Conservation (phyloP, 2,329 filamentous ascomycete genomes). For the Aspergillus texensis region DNA sequence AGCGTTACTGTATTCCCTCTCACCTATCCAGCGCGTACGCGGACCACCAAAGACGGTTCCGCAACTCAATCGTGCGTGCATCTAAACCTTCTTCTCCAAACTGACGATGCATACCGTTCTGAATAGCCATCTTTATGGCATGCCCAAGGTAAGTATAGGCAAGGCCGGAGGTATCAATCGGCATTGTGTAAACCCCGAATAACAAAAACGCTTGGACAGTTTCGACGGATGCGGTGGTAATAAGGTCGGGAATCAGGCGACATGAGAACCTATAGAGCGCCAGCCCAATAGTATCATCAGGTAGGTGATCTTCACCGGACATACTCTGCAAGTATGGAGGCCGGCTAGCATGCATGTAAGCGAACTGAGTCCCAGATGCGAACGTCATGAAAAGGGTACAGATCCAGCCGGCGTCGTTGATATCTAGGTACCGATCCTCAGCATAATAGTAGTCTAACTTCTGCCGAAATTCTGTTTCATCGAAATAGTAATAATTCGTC, state of each 20-base stretch:
- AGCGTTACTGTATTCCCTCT: neutral
- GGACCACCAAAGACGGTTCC: conserved; percentile 59
- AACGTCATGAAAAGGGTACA: conserved; percentile 39
- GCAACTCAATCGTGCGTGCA: conserved; percentile 48
- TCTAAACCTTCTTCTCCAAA: conserved; percentile 28
- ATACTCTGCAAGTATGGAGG: conserved; percentile 4
- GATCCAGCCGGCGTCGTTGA: conserved; percentile 33
- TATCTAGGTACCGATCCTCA: conserved; percentile 20
- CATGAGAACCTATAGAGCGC: conserved; percentile 56
- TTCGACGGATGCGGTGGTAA: conserved; percentile 55
- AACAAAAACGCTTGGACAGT: conserved; percentile 55
- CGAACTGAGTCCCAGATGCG: conserved; percentile 42
- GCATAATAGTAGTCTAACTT: conserved; percentile 34
- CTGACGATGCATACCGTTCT: conserved; percentile 59
- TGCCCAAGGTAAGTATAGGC: conserved; percentile 57
- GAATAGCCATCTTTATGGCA: conserved; percentile 56
- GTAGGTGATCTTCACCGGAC: conserved; percentile 18
- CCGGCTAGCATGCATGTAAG: conserved; percentile 32
- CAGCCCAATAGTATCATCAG: conserved; percentile 53
- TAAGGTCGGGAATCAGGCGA: conserved; percentile 56
- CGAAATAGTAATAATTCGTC: conserved; percentile 40
- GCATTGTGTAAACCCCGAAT: conserved; percentile 39
- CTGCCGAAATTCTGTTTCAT: conserved; percentile 30
- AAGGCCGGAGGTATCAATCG: conserved; percentile 55
- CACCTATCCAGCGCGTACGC: conserved; percentile 56